Conservation (phyloP, 2,329 filamentous ascomycete genomes). For the Epichloe sibirici region DNA sequence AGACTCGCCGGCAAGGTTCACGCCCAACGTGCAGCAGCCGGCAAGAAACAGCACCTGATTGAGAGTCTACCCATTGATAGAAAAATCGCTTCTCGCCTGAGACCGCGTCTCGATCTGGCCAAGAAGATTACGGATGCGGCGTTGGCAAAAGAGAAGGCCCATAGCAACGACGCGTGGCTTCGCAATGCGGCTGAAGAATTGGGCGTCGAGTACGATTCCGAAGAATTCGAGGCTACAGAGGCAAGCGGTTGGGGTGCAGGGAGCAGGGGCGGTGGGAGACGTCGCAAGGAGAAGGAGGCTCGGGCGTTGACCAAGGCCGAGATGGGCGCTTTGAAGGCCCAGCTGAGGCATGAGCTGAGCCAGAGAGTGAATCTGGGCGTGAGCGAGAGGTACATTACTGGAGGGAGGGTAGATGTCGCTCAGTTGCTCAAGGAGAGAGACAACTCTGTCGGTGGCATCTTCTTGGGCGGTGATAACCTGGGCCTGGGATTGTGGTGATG, state of each 20-base stretch:
- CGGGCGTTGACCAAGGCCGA: constrained; percentile 60
- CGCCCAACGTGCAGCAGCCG: constrained; percentile 40
- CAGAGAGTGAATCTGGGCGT: constrained; percentile 77
- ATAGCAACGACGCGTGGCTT: constrained; percentile 75
- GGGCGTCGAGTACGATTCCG: constrained; percentile 85
- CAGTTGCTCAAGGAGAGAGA: constrained; percentile 52
- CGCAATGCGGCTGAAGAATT: constrained; percentile 78
- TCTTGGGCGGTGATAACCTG: constrained; percentile 29
- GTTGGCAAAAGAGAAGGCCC: constrained; percentile 77
- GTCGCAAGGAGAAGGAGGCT: constrained; percentile 62
- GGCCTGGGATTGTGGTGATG: constrained; percentile 14
- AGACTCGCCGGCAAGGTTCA: constrained; percentile 84
- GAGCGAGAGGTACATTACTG: constrained; percentile 73
- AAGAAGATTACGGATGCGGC: constrained; percentile 75
- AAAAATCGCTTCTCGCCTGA: constrained; percentile 62
- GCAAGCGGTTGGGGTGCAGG: constrained; percentile 44
- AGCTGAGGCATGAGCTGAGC: constrained; percentile 58
- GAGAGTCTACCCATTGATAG: constrained; percentile 75
- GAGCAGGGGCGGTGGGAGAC: constrained; percentile 60
- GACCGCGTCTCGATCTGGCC: constrained; percentile 65
- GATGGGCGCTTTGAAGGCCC: constrained; percentile 53
- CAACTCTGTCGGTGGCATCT: constrained; percentile 26
- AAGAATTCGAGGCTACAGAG: constrained; percentile 75
- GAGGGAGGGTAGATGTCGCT: constrained; percentile 73
- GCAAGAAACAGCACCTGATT: constrained; percentile 47